phyloP scores from a whole-genome alignment of 305 asterid genomes.

The Fraxinus nigra region DNA sequence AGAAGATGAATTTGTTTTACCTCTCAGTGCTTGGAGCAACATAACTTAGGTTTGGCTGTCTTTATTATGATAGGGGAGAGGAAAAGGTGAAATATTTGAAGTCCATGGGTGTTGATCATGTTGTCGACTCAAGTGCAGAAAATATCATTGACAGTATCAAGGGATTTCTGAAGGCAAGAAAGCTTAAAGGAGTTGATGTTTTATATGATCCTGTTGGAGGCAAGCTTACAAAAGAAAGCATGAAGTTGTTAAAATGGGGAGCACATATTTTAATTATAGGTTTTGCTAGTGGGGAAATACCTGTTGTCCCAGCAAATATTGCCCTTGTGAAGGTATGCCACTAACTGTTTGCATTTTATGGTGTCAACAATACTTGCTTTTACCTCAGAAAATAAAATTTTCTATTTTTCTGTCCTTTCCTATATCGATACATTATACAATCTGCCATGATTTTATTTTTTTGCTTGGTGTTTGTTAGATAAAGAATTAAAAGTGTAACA shows the following conservation, averaged over 20 bases:
- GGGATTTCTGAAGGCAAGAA: slow-evolving; percentile 64
- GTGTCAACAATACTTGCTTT: neutral
- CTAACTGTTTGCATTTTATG: neutral
- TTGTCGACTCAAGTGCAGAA: slow-evolving; percentile 66
- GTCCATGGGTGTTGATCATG: slow-evolving; percentile 87
- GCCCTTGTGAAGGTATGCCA: slow-evolving; percentile 88
- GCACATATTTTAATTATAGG: slow-evolving; percentile 93
- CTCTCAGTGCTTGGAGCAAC: neutral
- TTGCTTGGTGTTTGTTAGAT: neutral
- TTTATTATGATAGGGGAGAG: slow-evolving; percentile 55
- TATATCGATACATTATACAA: neutral
- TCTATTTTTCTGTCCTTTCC: neutral
- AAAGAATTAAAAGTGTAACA: neutral
- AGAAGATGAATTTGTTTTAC: slow-evolving; percentile 10
- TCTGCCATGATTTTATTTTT: neutral
- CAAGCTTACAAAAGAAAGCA: slow-evolving; percentile 69
- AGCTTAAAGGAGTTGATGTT: slow-evolving; percentile 88
- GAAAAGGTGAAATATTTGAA: slow-evolving; percentile 73
- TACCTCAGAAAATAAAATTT: neutral
- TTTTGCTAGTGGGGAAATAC: slow-evolving; percentile 95
- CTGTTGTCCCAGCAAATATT: slow-evolving; percentile 76
- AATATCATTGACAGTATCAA: slow-evolving; percentile 63
- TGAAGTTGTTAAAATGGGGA: slow-evolving; percentile 89
- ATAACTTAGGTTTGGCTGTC: slow-evolving; percentile 19
- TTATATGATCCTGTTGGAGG: slow-evolving; percentile 98